These are phyloP conservation scores for Citrus unshiu DNA, from an alignment of 345 rosid genomes.

Conservation along the genomic window DNA sequence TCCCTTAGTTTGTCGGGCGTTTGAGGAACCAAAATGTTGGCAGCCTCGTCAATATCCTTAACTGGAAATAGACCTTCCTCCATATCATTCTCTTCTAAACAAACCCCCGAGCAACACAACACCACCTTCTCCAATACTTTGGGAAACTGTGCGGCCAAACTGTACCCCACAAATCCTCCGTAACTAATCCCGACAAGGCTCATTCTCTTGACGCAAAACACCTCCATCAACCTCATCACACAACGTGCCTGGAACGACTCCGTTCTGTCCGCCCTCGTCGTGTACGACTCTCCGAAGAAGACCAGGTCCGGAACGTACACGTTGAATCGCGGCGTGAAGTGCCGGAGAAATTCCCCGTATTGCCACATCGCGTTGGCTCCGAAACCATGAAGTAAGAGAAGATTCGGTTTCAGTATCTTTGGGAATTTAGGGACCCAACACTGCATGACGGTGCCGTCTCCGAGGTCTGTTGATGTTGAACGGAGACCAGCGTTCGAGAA, in stretches of 20 bases:
- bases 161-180: conserved; percentile 80
- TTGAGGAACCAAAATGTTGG: conserved; percentile 59
- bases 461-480: conserved; percentile 38
- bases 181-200: conserved; percentile 70
- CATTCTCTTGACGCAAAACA: conserved; percentile 40
- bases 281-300: conserved; percentile 62
- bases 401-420: conserved; percentile 40
- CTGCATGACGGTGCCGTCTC: conserved; percentile 63
- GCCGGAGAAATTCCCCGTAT: conserved; percentile 50
- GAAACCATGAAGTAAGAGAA: conserved; percentile 67
- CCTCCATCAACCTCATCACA: conserved; percentile 50
- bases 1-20: conserved; percentile 65
- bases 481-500: conserved; percentile 60
- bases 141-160: conserved; percentile 59
- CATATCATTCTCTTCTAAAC: conserved; percentile 74
- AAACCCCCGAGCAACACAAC: conserved; percentile 71
- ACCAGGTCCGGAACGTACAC: conserved; percentile 72
- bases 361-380: conserved; percentile 92
- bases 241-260: conserved; percentile 67
- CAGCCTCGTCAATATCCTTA: conserved; percentile 58
- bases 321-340: conserved; percentile 55
- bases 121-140: conserved; percentile 54
- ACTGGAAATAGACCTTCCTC: conserved; percentile 59
- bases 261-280: conserved; percentile 40
- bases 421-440: conserved; percentile 61